A percentile compares a stretch with the other conserved stretches of the same genome.
These are phyloP conservation scores for Thermothelomyces thermophilus DNA, from an alignment of 2,329 filamentous ascomycete species.

Conservation along the genomic window DNA sequence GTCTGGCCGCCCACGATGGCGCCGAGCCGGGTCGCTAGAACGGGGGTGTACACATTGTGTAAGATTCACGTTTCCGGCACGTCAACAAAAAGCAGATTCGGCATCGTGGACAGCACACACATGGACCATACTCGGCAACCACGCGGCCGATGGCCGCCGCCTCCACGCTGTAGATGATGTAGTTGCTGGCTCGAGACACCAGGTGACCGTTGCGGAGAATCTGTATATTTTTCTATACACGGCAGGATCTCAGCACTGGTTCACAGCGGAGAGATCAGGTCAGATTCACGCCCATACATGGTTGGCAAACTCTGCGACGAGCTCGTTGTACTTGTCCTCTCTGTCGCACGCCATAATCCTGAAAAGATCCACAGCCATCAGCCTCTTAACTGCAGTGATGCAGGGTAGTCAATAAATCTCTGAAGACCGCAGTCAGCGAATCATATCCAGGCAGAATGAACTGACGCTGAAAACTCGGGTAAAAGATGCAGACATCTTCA, in stretches of 20 bases:
- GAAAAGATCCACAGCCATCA: constrained; percentile 26
- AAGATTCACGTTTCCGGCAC: constrained; percentile 11
- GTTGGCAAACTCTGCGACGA: constrained; percentile 75
- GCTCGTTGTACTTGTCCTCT: constrained; percentile 76
- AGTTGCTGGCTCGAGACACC: constrained; percentile 94
- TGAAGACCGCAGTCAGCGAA: constrained; percentile 17
- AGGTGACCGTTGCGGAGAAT: constrained; percentile 92
- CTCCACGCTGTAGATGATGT: constrained; percentile 98
- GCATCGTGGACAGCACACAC: constrained; percentile 49
- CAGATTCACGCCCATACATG: constrained; percentile 57
- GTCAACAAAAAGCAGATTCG: not conserved
- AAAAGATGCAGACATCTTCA: constrained; percentile 47
- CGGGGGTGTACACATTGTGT: constrained; percentile 18
- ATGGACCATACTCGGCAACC: constrained; percentile 84
- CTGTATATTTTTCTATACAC: constrained; percentile 69
- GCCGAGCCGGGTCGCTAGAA: constrained; percentile 82
- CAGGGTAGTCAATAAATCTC: constrained; percentile 6
- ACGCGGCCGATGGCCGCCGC: constrained; percentile 83
- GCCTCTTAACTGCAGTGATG: constrained; percentile 8
- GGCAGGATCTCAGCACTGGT: constrained; percentile 43
- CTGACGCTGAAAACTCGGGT: constrained; percentile 21
- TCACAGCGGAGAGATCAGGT: constrained; percentile 27
- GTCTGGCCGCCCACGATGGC: constrained; percentile 97
- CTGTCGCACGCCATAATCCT: constrained; percentile 94
- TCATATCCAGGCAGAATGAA: constrained; percentile 13